Conservation (phyloP, 306 rosid species). For the Macrotyloma uniflorum region DNA sequence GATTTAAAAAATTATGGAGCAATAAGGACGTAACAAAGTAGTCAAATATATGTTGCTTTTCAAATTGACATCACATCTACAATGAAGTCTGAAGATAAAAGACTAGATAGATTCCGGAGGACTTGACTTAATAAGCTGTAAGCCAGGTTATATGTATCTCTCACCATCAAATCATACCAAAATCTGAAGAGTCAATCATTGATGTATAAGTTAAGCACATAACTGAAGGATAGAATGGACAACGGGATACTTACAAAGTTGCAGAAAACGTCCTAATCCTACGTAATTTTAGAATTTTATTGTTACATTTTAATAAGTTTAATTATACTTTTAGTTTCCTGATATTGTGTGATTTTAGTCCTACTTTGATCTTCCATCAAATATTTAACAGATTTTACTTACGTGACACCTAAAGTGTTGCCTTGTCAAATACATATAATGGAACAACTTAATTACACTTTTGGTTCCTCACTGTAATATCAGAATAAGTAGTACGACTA, state of each 20-base stretch:
- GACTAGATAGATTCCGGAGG: constrained; percentile 10
- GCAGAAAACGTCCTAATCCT: constrained; percentile 8
- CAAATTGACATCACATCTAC: constrained; percentile 34
- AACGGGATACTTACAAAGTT: constrained; percentile 24
- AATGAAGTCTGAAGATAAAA: constrained; percentile 19
- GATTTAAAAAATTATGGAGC: constrained; percentile 20
- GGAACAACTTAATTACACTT: too few relatives aligned
- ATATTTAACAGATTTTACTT: too few relatives aligned
- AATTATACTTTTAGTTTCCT: too few relatives aligned
- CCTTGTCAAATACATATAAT: too few relatives aligned
- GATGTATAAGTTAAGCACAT: background rate
- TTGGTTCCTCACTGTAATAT: background rate
- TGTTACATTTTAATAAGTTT: background rate
- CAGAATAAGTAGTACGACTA: background rate
- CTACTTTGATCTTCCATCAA: background rate
- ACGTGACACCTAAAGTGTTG: too few relatives aligned
- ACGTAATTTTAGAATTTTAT: background rate
- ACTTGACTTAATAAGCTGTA: constrained; percentile 23
- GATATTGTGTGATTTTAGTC: background rate
- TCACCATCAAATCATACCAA: constrained; percentile 38
- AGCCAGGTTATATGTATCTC: constrained; percentile 14
- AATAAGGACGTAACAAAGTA: constrained; percentile 21
- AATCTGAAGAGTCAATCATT: constrained; percentile 21
- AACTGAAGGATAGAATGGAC: background rate
- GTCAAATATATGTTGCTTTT: constrained; percentile 13